These are phyloP conservation scores for Tuber magnatum DNA, from an alignment of 495 filamentous ascomycete species.

Conservation along the genomic window DNA sequence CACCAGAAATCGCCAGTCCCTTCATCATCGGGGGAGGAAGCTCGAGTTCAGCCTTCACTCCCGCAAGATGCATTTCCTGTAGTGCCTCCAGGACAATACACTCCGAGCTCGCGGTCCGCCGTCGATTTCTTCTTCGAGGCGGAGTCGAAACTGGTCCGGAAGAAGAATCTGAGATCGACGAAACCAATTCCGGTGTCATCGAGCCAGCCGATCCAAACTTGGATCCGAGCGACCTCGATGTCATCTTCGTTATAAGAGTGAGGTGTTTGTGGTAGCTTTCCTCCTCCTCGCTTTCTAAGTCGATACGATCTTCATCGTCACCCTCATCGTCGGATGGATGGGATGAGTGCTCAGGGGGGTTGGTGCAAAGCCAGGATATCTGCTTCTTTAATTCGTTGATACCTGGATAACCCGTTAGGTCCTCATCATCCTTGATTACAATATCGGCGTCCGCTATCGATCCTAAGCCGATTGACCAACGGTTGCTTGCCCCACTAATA, in stretches of 20 bases:
- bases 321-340: constrained; percentile 25
- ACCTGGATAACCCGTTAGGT: constrained; percentile 32
- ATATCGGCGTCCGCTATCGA: constrained; percentile 31
- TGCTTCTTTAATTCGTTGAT: constrained; percentile 32
- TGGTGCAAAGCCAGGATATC: constrained; percentile 36
- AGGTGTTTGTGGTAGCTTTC: constrained; percentile 29
- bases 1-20: not conserved
- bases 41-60: constrained; percentile 9
- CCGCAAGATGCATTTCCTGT: constrained; percentile 32
- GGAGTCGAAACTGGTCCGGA: constrained; percentile 16
- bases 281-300: constrained; percentile 13
- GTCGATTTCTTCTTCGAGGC: constrained; percentile 25
- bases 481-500: constrained; percentile 8
- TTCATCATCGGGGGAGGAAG: constrained; percentile 1
- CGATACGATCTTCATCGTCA: constrained; percentile 12
- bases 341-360: constrained; percentile 27
- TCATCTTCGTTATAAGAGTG: constrained; percentile 23
- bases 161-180: constrained; percentile 26
- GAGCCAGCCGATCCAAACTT: constrained; percentile 7
- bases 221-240: constrained; percentile 10
- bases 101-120: constrained; percentile 39
- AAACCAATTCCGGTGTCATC: constrained; percentile 27
- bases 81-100: constrained; percentile 38
- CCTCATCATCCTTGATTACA: constrained; percentile 36
- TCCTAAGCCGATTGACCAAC: constrained; percentile 31